Evolutionary conservation across 495 filamentous ascomycete species (phyloP).

Genomic region (Aspergillus sclerotioniger): DNA sequence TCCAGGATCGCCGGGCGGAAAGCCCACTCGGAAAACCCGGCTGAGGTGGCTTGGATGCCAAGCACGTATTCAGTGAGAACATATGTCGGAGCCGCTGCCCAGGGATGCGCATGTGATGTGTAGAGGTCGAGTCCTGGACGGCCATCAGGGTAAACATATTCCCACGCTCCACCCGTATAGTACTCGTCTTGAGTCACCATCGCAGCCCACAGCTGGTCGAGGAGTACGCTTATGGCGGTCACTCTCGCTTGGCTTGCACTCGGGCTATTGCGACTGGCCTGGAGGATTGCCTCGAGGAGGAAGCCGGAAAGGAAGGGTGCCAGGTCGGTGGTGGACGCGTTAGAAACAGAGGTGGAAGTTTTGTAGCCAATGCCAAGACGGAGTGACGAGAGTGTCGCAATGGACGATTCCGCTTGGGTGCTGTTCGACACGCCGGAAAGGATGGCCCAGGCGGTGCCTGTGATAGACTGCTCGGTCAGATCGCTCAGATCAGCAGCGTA

Average conservation of each 20-base stretch:
- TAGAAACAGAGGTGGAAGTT: constrained; percentile 11
- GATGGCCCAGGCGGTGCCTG: constrained; percentile 6
- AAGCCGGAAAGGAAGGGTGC: constrained; percentile 30
- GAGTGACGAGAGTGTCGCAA: constrained; percentile 5
- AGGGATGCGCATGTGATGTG: constrained; percentile 37
- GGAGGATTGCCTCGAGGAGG: constrained; percentile 23
- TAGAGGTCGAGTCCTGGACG: constrained; percentile 33
- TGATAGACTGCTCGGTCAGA: neutral
- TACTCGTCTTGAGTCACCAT: constrained; percentile 33
- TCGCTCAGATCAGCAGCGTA: constrained; percentile 4
- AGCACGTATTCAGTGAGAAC: constrained; percentile 29
- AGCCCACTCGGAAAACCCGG: constrained; percentile 14
- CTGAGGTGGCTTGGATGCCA: constrained; percentile 12
- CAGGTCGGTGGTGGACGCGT: constrained; percentile 16
- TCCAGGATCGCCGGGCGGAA: constrained; percentile 19
- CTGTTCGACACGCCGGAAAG: neutral
- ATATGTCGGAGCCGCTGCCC: constrained; percentile 39
- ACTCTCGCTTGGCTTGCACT: neutral
- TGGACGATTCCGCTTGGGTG: constrained; percentile 6
- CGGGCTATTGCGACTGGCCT: neutral
- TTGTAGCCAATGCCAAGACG: constrained; percentile 20
- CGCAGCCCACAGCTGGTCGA: constrained; percentile 31
- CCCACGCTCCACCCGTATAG: constrained; percentile 36
- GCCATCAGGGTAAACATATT: constrained; percentile 33
- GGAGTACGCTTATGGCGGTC: constrained; percentile 14